Evolutionary conservation across 192 early-diverging fungal species (phyloP).

Genomic region (Coemansia sp.): DNA sequence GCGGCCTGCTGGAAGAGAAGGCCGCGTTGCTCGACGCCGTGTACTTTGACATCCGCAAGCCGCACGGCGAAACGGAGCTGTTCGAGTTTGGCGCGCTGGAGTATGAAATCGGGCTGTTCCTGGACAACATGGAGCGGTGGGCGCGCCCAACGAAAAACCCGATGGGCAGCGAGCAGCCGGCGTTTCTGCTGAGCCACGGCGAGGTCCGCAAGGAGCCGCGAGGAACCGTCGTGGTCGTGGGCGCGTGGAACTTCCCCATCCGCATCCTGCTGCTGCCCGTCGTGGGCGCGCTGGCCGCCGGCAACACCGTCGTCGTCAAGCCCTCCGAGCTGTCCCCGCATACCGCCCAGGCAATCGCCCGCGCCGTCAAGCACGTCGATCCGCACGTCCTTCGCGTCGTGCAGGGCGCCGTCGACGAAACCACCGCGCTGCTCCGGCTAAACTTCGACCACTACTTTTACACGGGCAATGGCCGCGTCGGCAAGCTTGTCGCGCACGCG

Average conservation of each 20-base stretch:
- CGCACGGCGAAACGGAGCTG: slow-evolving; percentile 51
- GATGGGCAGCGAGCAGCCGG: slow-evolving; percentile 25
- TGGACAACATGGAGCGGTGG: slow-evolving; percentile 64
- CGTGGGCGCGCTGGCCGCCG: slow-evolving; percentile 83
- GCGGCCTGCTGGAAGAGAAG: slow-evolving; percentile 62
- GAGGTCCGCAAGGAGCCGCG: slow-evolving; percentile 71
- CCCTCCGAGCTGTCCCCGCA: slow-evolving; percentile 79
- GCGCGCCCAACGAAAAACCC: slow-evolving; percentile 48
- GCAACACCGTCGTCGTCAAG: slow-evolving; percentile 81
- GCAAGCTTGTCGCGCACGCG: slow-evolving; percentile 76
- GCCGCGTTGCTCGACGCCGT: slow-evolving; percentile 55
- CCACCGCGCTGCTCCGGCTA: slow-evolving; percentile 69
- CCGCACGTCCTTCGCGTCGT: slow-evolving; percentile 61
- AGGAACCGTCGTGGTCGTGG: slow-evolving; percentile 73
- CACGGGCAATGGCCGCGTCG: slow-evolving; percentile 82
- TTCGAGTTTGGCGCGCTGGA: slow-evolving; percentile 55
- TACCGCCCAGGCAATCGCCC: slow-evolving; percentile 60
- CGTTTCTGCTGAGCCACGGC: slow-evolving; percentile 49
- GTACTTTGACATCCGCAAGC: slow-evolving; percentile 60
- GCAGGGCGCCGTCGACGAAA: slow-evolving; percentile 72
- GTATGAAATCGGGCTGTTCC: slow-evolving; percentile 56
- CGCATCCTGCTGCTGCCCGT: slow-evolving; percentile 70
- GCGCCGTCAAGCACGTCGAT: slow-evolving; percentile 78
- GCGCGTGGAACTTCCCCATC: slow-evolving; percentile 67
- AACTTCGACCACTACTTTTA: slow-evolving; percentile 92